Percentiles rank a stretch among this genome's conserved stretches.
Conservation (phyloP, 2,329 filamentous ascomycete genomes). For the Claviceps maximensis region DNA sequence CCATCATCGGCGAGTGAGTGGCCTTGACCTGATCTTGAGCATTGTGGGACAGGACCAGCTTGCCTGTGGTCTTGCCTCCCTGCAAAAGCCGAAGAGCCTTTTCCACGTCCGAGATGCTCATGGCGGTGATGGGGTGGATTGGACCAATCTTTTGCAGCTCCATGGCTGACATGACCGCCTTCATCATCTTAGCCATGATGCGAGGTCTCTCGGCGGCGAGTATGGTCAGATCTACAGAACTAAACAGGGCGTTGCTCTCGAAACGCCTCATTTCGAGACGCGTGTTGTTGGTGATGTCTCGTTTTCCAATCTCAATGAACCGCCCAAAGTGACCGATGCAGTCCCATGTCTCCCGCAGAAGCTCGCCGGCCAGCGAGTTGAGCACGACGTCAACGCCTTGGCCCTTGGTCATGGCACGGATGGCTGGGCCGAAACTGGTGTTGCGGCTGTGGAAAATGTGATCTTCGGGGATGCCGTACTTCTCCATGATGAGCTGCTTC, state of each 20-base stretch:
- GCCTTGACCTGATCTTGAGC: slow-evolving; percentile 11
- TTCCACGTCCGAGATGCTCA: slow-evolving; percentile 26
- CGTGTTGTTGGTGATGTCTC: slow-evolving; percentile 24
- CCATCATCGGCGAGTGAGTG: slow-evolving; percentile 9
- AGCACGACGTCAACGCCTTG: slow-evolving; percentile 59
- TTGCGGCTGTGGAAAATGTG: slow-evolving; percentile 17
- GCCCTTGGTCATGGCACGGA: slow-evolving; percentile 21
- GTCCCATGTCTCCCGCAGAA: slow-evolving; percentile 27
- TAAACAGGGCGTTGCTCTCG: slow-evolving; percentile 32
- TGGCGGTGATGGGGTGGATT: slow-evolving; percentile 21
- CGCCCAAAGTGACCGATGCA: slow-evolving; percentile 24
- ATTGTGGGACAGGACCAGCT: slow-evolving; percentile 28
- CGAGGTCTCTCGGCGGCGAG: slow-evolving; percentile 29
- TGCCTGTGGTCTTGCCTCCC: slow-evolving; percentile 23
- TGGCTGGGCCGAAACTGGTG: slow-evolving; percentile 12
- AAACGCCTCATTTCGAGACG: slow-evolving; percentile 36
- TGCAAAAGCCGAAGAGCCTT: slow-evolving; percentile 23
- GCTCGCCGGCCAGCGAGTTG: slow-evolving; percentile 19
- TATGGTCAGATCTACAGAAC: slow-evolving; percentile 31
- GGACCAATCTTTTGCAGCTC: slow-evolving; percentile 21
- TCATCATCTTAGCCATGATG: slow-evolving; percentile 24
- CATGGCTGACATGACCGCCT: slow-evolving; percentile 9
- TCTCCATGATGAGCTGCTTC: slow-evolving; percentile 23
- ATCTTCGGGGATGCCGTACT: slow-evolving; percentile 23
- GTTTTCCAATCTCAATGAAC: slow-evolving; percentile 13